Percentiles rank a stretch among this genome's conserved stretches.
Evolutionary conservation across 805 yeast genomes (phyloP).

Genomic region (Cyberlindnera mrakii): DNA sequence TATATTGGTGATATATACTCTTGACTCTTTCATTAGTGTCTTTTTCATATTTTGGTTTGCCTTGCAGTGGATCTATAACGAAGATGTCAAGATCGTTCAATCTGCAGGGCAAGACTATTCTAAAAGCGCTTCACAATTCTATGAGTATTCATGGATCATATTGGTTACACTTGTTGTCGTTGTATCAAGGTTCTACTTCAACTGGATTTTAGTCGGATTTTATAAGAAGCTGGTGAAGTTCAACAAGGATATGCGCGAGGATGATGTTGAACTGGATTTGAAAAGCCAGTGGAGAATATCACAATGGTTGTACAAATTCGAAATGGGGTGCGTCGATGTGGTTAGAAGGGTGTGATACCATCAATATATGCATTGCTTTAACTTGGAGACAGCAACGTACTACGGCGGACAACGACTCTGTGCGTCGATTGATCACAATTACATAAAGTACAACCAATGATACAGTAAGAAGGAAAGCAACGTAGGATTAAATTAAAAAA

Average conservation of each 20-base stretch:
- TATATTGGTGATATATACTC: conserved; percentile 52
- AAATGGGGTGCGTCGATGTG: conserved; percentile 17
- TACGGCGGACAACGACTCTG: too few species aligned
- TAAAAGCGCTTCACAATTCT: conserved; percentile 53
- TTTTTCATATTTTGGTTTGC: conserved; percentile 72
- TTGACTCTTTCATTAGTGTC: conserved; percentile 63
- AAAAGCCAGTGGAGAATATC: conserved; percentile 26
- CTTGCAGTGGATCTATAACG: conserved; percentile 66
- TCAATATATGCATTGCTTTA: background rate
- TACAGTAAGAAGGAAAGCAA: background rate
- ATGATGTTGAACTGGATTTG: conserved; percentile 31
- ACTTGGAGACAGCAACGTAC: background rate
- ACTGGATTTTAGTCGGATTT: conserved; percentile 52
- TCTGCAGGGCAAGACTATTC: conserved; percentile 24
- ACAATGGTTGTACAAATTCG: conserved; percentile 26
- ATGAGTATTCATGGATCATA: conserved; percentile 54
- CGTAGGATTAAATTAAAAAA: background rate
- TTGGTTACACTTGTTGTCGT: conserved; percentile 43
- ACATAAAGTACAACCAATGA: background rate
- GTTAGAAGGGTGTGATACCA: conserved; percentile 19
- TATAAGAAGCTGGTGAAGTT: conserved; percentile 48
- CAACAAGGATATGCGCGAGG: conserved; percentile 34
- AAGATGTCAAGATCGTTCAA: conserved; percentile 23
- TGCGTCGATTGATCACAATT: background rate
- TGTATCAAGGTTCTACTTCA: conserved; percentile 51